Percentiles rank a stretch among this genome's conserved stretches.
phyloP scores from a whole-genome alignment of 139 green algal species.

The Dunaliella primolecta region DNA sequence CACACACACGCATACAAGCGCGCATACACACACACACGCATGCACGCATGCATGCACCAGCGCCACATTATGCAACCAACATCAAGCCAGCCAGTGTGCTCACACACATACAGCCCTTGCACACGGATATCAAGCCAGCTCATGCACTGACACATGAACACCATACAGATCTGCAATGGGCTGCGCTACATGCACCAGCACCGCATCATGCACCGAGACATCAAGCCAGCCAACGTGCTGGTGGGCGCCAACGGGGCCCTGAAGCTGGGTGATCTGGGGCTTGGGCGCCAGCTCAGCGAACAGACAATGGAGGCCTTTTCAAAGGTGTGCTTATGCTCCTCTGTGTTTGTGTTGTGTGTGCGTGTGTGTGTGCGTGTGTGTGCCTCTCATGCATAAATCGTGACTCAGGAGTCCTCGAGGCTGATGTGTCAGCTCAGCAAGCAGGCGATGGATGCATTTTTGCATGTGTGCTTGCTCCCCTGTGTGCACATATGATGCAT shows the following conservation, averaged over 20 bases:
- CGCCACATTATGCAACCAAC: slow-evolving; percentile 61
- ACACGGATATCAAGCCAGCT: no score
- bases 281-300: slow-evolving; percentile 49
- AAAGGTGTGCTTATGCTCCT: no score
- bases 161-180: slow-evolving; percentile 43
- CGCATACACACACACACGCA: not conserved
- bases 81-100: slow-evolving; percentile 54
- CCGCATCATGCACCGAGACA: slow-evolving; percentile 64
- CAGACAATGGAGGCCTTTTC: slow-evolving; percentile 53
- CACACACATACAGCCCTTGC: no score
- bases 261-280: slow-evolving; percentile 58
- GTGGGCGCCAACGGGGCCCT: slow-evolving; percentile 54
- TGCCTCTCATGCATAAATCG: no score
- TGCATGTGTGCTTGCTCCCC: not conserved
- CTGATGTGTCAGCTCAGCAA: not conserved
- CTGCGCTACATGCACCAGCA: slow-evolving; percentile 57
- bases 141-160: not conserved
- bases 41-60: slow-evolving; percentile 50
- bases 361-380: no score
- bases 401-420: no score
- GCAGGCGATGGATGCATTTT: not conserved
- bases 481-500: no score
- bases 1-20: not conserved
- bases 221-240: slow-evolving; percentile 53
- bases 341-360: no score